These are phyloP conservation scores for Phlyctochytrium bullatum DNA, from an alignment of 192 early-diverging fungal species.

Conservation along the genomic window DNA sequence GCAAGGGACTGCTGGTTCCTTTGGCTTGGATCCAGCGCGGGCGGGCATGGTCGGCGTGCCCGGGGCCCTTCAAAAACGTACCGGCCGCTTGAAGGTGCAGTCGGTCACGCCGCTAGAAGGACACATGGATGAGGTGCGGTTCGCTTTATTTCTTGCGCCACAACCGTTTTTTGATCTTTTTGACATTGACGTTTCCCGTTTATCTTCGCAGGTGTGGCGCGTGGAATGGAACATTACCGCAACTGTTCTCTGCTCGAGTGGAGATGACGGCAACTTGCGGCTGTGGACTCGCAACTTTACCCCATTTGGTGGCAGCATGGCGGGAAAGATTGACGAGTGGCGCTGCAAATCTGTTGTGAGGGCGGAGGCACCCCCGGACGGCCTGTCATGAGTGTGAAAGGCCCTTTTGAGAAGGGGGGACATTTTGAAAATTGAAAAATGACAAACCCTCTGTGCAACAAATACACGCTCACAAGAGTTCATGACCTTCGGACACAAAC, in stretches of 20 bases:
- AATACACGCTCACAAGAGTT: too few species aligned
- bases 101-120: conserved; percentile 59
- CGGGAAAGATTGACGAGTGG: not conserved
- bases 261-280: conserved; percentile 78
- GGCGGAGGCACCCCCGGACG: too few species aligned
- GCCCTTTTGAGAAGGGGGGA: too few species aligned
- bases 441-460: too few species aligned
- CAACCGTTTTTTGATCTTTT: not conserved
- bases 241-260: conserved; percentile 72
- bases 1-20: conserved; percentile 26
- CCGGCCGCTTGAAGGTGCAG: conserved; percentile 52
- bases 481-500: too few species aligned
- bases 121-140: conserved; percentile 57
- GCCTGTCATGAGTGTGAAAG: too few species aligned
- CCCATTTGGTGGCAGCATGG: not conserved
- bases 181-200: not conserved
- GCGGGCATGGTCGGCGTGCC: not conserved
- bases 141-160: not conserved
- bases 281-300: conserved; percentile 68
- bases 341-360: not conserved
- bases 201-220: conserved; percentile 62
- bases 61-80: too few species aligned
- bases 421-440: too few species aligned
- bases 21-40: conserved; percentile 5
- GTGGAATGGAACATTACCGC: conserved; percentile 87